Conservation (phyloP, 2,329 filamentous ascomycete genomes). For the Biscogniauxia mediterranea region DNA sequence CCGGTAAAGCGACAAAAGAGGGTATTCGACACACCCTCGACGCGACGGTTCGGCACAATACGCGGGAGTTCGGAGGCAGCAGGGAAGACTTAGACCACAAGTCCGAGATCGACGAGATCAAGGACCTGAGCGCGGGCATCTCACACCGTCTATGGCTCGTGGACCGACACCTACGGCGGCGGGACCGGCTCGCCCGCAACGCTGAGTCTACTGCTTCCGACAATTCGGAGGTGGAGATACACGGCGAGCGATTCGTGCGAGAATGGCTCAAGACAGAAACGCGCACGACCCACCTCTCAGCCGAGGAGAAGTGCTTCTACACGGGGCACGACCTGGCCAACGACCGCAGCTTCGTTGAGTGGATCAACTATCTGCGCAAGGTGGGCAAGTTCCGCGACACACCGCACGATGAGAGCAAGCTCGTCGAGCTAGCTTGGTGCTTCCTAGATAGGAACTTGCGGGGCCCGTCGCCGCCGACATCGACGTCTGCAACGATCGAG, state of each 20-base stretch:
- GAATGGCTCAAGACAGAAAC: conserved; percentile 23
- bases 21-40: conserved; percentile 30
- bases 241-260: conserved; percentile 20
- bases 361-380: conserved; percentile 20
- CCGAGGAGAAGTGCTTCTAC: conserved; percentile 25
- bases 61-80: conserved; percentile 6
- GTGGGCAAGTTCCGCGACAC: conserved; percentile 16
- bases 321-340: conserved; percentile 20
- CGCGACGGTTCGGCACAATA: conserved; percentile 20
- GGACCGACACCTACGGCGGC: conserved; percentile 23
- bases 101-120: conserved; percentile 24
- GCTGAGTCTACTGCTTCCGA: conserved; percentile 6
- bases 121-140: conserved; percentile 18
- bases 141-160: conserved; percentile 25
- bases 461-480: conserved; percentile 14
- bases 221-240: conserved; percentile 12
- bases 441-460: conserved; percentile 29
- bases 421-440: conserved; percentile 28
- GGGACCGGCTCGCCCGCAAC: conserved; percentile 13
- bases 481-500: conserved; percentile 5
- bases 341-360: conserved; percentile 22
- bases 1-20: conserved; percentile 28
- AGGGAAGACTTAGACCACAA: conserved; percentile 2
- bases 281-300: conserved; percentile 9
- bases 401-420: conserved; percentile 22